Base-by-base conservation (phyloP, 495 filamentous ascomycete genomes). In the Aspergillus nanangensis region DNA sequence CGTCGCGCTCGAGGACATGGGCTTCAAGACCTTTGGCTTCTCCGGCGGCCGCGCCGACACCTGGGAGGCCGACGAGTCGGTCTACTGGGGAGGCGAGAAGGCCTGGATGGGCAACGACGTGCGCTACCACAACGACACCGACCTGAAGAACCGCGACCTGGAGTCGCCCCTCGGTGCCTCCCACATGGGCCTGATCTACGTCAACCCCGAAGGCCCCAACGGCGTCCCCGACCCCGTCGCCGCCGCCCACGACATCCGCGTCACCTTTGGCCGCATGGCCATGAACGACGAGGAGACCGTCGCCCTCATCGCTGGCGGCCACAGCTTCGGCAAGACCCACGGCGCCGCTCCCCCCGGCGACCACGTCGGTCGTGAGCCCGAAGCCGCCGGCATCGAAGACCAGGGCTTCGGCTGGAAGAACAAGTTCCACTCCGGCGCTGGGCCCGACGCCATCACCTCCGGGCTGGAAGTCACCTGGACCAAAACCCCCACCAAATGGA, bases 231-330 rank as follows among this genome's bases (percentile, higher is more conserved):
- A 88, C 59, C 79, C 82, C 23, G 59, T 83, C 29, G 79, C 80
- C n/a, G 73, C 84, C 0, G 84, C 76, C 42, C 60, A 71, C 22
- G 84, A 88, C 60, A 87, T 88, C 56, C 84, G 84, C 44, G 67
- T 67, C 45, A 86, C 84, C 25, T 88, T 88, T 47, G 72, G 71
- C 56, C 82, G 82, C 56, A 88, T 88, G 84, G 84, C 79, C 44
- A 88, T 88, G 84, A 79, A 84, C 56, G 84, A 88, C 56, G 80
- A 86, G 66, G 84, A 88, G 65, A 88, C 84, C 2, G 82, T 84
- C 17, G 84, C 84, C 4, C 61, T 88, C 24, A 87, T 88, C 53
- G 82, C 78, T n/a, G 84, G 84, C 57, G 84, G 84, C 38, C 84
- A 88, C 72, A 72, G 74, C 17, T 86, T 88, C 52, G 84, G 84